Conservation (phyloP, 2,329 filamentous ascomycete genomes). For the Aspergillus awamori region DNA sequence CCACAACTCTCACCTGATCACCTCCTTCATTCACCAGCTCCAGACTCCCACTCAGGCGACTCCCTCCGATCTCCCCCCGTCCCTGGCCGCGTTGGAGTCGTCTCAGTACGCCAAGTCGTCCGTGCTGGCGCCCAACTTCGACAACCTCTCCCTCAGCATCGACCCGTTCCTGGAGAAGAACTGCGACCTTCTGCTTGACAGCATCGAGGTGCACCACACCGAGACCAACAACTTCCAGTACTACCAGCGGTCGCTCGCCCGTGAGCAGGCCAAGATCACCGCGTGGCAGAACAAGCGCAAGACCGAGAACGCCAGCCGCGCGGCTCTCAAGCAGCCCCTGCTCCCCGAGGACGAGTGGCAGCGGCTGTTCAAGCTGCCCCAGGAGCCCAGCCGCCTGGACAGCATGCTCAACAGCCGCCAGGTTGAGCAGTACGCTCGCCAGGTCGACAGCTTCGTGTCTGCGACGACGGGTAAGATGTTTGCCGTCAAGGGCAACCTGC, state of each 20-base stretch:
- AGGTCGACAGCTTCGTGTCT: constrained; percentile 94
- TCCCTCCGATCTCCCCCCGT: constrained; percentile 74
- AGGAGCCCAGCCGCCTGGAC: constrained; percentile 90
- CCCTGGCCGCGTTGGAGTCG: constrained; percentile 74
- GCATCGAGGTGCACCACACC: constrained; percentile 96
- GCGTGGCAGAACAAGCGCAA: constrained; percentile 97
- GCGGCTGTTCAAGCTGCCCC: constrained; percentile 94
- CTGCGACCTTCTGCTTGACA: constrained; percentile 91
- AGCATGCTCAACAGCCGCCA: constrained; percentile 93
- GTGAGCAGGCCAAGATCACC: constrained; percentile 94
- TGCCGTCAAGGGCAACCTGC: constrained; percentile 74
- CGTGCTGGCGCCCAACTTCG: constrained; percentile 84
- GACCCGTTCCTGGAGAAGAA: constrained; percentile 99
- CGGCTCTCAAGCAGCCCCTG: constrained; percentile 81
- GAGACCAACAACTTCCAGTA: constrained; percentile 99
- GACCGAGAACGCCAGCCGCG: constrained; percentile 85
- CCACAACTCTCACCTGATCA: constrained; percentile 97
- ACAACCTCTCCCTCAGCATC: constrained; percentile 87
- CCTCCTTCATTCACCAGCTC: constrained; percentile 90
- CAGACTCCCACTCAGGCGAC: constrained; percentile 67
- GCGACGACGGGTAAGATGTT: constrained; percentile 97
- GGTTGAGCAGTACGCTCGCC: constrained; percentile 96
- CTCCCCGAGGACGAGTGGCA: constrained; percentile 98
- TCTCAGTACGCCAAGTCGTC: constrained; percentile 60
- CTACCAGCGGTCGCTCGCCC: constrained; percentile 90